A percentile compares a stretch with the other conserved stretches of the same genome.
phyloP scores from a whole-genome alignment of 345 rosid species.

The Ceriops tagal region DNA sequence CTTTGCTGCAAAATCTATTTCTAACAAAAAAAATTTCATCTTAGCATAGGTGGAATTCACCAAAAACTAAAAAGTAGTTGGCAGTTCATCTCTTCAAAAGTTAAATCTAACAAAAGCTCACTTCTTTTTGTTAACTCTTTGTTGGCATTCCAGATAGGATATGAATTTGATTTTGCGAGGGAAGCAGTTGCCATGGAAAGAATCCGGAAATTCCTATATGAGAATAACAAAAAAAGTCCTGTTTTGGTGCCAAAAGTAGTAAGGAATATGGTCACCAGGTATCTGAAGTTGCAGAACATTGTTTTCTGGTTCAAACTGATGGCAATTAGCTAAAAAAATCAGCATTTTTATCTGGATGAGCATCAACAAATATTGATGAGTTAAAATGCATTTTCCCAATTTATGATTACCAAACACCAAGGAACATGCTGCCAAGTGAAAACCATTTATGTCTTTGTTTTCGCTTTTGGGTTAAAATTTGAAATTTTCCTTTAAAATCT shows the following conservation, averaged over 20 bases:
- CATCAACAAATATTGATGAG: too few relatives aligned
- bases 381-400: too few relatives aligned
- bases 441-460: too few relatives aligned
- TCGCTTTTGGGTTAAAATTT: too few relatives aligned
- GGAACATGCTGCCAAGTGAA: too few relatives aligned
- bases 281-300: constrained; percentile 15
- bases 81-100: constrained; percentile 1
- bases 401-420: too few relatives aligned
- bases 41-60: not conserved
- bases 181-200: constrained; percentile 87
- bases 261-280: constrained; percentile 73
- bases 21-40: not conserved
- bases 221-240: constrained; percentile 74
- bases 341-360: too few relatives aligned
- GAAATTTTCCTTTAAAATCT: not conserved
- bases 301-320: constrained; percentile 1
- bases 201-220: constrained; percentile 61
- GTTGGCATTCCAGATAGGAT: constrained; percentile 65
- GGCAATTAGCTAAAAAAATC: not conserved
- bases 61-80: not conserved
- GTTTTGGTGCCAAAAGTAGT: constrained; percentile 69
- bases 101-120: constrained; percentile 7
- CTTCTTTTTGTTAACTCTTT: constrained; percentile 13
- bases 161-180: constrained; percentile 85
- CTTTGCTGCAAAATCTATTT: not conserved